These are phyloP conservation scores for Nannochloropsis gaditana DNA, from an alignment of 108 stramenopile genomes.

Conservation along the genomic window DNA sequence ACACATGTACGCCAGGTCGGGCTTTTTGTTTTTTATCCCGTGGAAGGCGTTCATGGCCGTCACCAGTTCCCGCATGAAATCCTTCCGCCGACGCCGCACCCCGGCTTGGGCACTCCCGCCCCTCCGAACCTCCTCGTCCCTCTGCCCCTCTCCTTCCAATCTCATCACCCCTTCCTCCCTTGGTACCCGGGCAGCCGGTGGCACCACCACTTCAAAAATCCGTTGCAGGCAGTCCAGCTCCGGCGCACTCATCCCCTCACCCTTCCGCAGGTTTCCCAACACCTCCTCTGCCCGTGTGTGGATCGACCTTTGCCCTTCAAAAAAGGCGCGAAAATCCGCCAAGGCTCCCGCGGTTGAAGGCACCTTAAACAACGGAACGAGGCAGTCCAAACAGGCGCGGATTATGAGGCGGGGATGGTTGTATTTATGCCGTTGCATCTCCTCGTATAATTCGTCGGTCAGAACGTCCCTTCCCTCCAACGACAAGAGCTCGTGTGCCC, in stretches of 20 bases:
- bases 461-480: neutral
- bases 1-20: neutral
- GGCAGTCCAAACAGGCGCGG: neutral
- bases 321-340: neutral
- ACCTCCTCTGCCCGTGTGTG: neutral
- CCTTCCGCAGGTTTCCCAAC: neutral
- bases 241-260: neutral
- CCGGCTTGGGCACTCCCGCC: neutral
- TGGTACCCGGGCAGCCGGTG: neutral
- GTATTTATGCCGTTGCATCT: conserved; percentile 11
- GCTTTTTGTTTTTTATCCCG: neutral
- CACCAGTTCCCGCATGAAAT: neutral
- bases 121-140: neutral
- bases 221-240: neutral
- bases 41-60: neutral
- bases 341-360: neutral
- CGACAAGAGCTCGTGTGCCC: no score
- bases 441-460: neutral
- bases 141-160: neutral
- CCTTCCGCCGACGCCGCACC: neutral
- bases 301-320: neutral
- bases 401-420: conserved; percentile 7
- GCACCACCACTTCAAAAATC: neutral
- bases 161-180: neutral
- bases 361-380: neutral